These are phyloP conservation scores for Fusarium sp. DNA, from an alignment of 2,329 filamentous ascomycete genomes.

Conservation along the genomic window DNA sequence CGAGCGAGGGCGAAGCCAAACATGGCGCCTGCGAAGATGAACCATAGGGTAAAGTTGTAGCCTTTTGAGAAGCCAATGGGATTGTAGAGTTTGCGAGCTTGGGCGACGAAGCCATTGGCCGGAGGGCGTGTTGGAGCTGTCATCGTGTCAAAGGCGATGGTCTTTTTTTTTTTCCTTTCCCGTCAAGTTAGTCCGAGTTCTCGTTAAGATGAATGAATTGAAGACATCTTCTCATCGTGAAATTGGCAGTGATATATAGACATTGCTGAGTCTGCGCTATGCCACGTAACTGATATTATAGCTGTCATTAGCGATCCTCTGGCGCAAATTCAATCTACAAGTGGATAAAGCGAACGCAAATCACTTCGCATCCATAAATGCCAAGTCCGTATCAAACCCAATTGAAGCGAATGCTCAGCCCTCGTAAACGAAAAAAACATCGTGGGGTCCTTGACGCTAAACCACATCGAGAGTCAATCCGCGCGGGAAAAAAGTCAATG, in stretches of 20 bases:
- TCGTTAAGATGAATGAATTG: fast-evolving
- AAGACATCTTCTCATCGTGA: neutral
- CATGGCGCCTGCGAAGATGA: constrained; percentile 58
- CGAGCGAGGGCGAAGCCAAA: constrained; percentile 31
- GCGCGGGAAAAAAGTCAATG: constrained; percentile 24
- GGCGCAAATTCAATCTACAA: neutral
- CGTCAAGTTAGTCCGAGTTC: neutral
- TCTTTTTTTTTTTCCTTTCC: neutral
- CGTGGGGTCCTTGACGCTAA: constrained; percentile 5
- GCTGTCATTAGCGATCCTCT: neutral
- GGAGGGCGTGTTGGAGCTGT: neutral
- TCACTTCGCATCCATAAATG: neutral
- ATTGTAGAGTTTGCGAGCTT: constrained; percentile 52
- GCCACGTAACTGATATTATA: no score
- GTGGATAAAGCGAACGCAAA: neutral
- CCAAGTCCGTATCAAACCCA: neutral
- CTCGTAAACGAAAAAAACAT: neutral
- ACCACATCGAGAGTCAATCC: constrained; percentile 27
- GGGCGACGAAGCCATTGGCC: constrained; percentile 14
- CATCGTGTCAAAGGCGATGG: neutral
- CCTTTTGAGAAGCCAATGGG: constrained; percentile 65
- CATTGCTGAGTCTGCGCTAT: no score
- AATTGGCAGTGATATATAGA: neutral
- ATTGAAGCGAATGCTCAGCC: constrained; percentile 12
- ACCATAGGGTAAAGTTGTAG: constrained; percentile 61